Percentiles rank a stretch among this genome's conserved stretches.
phyloP scores from a whole-genome alignment of 148 eudicot genomes.

The Vaccinium vitisidaea region DNA sequence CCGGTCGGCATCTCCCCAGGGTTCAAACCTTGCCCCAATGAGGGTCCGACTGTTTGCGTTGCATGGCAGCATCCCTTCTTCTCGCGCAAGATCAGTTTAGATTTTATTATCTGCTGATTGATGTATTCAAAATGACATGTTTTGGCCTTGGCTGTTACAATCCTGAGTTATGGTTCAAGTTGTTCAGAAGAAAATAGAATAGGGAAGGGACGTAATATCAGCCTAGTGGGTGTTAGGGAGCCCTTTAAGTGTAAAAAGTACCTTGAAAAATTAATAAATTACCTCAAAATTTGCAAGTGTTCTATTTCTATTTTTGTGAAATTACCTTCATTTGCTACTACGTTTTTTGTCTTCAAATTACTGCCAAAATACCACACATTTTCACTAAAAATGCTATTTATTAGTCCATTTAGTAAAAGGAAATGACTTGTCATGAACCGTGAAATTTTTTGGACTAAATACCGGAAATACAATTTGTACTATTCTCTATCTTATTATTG shows the following conservation, averaged over 20 bases:
- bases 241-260: neutral
- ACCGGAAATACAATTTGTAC: neutral
- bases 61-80: neutral
- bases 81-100: no score
- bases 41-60: neutral
- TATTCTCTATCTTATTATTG: neutral
- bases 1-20: neutral
- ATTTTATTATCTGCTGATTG: neutral
- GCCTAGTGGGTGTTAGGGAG: neutral
- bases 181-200: neutral
- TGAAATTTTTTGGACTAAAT: no score
- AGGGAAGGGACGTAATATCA: neutral
- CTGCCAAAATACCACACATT: no score
- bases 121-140: neutral
- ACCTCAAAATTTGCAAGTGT: neutral
- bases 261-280: neutral
- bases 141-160: neutral
- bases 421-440: no score
- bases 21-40: neutral
- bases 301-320: neutral
- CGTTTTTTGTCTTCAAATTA: no score
- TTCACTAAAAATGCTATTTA: no score
- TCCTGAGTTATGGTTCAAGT: neutral
- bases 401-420: no score
- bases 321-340: neutral